Percentiles rank a stretch among this genome's conserved stretches.
Conservation (phyloP, 2,329 filamentous ascomycete species). For the Rutstroemia sydowiana region DNA sequence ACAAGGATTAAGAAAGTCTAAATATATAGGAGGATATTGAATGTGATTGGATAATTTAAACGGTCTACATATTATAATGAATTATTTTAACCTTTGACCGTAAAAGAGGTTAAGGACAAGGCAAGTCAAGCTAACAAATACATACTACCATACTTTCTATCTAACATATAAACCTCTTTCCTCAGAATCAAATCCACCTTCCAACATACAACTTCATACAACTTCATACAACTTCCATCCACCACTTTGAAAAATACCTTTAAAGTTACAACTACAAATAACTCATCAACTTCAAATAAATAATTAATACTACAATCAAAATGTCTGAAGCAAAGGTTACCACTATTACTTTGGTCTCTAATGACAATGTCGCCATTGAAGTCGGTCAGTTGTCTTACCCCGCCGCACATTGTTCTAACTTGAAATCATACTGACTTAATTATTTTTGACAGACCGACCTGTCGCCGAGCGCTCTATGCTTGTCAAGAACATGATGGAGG, state of each 20-base stretch:
- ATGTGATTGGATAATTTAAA: neutral
- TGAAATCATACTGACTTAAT: conserved; percentile 11
- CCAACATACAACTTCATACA: too few relatives aligned
- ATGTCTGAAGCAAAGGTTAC: conserved; percentile 29
- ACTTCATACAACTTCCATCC: neutral
- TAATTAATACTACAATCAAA: conserved; percentile 12
- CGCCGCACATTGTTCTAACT: neutral
- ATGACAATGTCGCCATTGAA: conserved; percentile 40
- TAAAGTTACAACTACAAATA: neutral
- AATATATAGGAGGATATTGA: too few relatives aligned
- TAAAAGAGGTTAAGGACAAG: too few relatives aligned
- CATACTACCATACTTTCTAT: neutral
- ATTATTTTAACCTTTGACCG: too few relatives aligned
- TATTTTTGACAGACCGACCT: conserved; percentile 54
- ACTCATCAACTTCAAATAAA: neutral
- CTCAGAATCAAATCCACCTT: too few relatives aligned
- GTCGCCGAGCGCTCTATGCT: conserved; percentile 88
- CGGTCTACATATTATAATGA: neutral
- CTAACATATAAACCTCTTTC: too few relatives aligned
- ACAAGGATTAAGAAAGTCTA: too few relatives aligned
- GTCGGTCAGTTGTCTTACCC: conserved; percentile 38
- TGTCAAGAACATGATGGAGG: conserved; percentile 97
- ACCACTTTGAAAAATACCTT: neutral
- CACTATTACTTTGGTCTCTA: conserved; percentile 40
- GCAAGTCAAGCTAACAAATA: too few relatives aligned